Conservation (phyloP, 75 land plant genomes). For the Cryptomeria japonica region DNA sequence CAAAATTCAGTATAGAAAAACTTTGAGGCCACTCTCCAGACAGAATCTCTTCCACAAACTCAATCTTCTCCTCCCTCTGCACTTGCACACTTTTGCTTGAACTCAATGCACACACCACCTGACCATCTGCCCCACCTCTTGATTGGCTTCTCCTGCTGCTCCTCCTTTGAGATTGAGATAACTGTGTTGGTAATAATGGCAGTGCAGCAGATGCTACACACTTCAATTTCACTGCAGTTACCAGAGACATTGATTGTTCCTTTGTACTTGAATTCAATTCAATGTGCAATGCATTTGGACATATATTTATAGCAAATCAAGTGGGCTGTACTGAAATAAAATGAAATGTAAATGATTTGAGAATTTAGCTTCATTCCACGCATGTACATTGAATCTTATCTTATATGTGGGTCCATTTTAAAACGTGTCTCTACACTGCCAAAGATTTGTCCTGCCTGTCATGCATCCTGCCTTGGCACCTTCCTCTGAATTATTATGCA, state of each 20-base stretch:
- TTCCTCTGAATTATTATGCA: not conserved
- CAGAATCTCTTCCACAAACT: not conserved
- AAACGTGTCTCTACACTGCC: not conserved
- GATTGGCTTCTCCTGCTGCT: not conserved
- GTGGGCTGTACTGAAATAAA: too few species aligned
- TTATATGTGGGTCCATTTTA: not conserved
- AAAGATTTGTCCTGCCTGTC: not conserved
- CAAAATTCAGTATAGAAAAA: slow-evolving; percentile 9
- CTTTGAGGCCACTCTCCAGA: slow-evolving; percentile 6
- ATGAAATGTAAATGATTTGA: not conserved
- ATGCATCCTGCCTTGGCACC: not conserved
- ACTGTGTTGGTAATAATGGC: not conserved
- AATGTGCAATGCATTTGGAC: not conserved
- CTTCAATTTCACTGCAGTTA: not conserved
- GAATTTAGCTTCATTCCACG: not conserved
- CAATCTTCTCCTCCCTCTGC: not conserved
- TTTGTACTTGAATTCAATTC: too few species aligned
- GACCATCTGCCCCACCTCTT: not conserved
- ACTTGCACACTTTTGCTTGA: not conserved
- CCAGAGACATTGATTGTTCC: not conserved
- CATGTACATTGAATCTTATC: not conserved
- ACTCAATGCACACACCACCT: not conserved
- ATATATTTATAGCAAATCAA: too few species aligned
- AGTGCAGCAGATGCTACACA: not conserved
- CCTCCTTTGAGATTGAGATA: not conserved